A percentile compares a stretch with the other conserved stretches of the same genome.
Evolutionary conservation across 345 rosid genomes (phyloP).

Genomic region (Tarenaya hassleriana): DNA sequence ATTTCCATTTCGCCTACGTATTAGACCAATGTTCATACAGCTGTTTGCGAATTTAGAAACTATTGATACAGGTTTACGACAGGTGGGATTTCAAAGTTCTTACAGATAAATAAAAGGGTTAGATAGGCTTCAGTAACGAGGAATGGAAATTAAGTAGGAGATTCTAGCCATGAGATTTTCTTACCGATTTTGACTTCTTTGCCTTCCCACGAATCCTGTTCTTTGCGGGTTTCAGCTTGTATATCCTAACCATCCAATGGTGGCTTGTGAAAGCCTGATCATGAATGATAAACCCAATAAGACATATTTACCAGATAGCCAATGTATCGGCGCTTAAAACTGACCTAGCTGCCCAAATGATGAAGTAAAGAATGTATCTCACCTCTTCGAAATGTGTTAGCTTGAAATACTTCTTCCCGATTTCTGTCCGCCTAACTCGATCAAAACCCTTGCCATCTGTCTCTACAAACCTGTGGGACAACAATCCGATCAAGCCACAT

Average conservation of each 20-base stretch:
- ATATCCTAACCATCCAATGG: slow-evolving; percentile 99
- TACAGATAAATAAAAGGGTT: not conserved
- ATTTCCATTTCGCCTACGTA: no score
- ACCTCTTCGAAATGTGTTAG: slow-evolving; percentile 98
- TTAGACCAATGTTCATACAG: no score
- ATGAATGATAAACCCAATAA: slow-evolving; percentile 9
- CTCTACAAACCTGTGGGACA: slow-evolving; percentile 78
- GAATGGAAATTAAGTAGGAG: no score
- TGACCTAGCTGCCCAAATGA: not conserved
- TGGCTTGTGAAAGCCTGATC: slow-evolving; percentile 94
- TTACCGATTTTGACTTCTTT: slow-evolving; percentile 71
- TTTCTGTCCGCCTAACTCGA: slow-evolving; percentile 89
- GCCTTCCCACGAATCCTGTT: slow-evolving; percentile 77
- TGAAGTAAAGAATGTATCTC: slow-evolving; percentile 16
- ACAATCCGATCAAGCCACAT: not conserved
- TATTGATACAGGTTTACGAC: not conserved
- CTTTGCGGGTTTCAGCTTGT: slow-evolving; percentile 73
- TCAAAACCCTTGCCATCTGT: slow-evolving; percentile 89
- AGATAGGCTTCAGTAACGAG: not conserved
- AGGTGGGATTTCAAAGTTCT: not conserved
- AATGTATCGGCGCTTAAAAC: no score
- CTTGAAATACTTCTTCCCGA: slow-evolving; percentile 89
- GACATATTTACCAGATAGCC: no score
- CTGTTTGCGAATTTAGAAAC: no score
- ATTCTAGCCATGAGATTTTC: not conserved